These are phyloP conservation scores for Ophidiomyces ophidiicola DNA, from an alignment of 2,329 filamentous ascomycete species.

Conservation along the genomic window DNA sequence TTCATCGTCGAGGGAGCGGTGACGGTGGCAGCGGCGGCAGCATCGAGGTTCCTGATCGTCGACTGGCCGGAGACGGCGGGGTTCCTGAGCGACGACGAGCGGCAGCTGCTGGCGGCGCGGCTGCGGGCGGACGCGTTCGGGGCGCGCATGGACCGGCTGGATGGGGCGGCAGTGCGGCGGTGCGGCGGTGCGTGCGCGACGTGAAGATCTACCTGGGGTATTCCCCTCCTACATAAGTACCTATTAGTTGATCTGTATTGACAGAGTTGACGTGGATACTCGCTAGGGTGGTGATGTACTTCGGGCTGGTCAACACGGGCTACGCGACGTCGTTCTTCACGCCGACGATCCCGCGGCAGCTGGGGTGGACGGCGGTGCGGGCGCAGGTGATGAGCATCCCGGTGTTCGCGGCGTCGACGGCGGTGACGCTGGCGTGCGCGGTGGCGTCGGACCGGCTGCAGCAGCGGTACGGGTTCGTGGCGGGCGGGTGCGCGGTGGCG, in stretches of 20 bases:
- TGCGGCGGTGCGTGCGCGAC: slow-evolving; percentile 39
- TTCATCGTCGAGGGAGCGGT: slow-evolving; percentile 40
- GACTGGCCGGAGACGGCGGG: slow-evolving; percentile 36
- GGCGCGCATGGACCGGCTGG: slow-evolving; percentile 42
- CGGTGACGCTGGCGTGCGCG: slow-evolving; percentile 41
- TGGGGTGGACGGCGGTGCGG: slow-evolving; percentile 44
- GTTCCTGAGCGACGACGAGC: slow-evolving; percentile 39
- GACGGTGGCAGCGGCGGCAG: slow-evolving; percentile 37
- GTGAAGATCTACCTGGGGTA: slow-evolving; percentile 25
- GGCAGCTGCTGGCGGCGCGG: slow-evolving; percentile 32
- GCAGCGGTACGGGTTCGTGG: slow-evolving; percentile 44
- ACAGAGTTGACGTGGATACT: slow-evolving; percentile 12
- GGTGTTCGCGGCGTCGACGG: slow-evolving; percentile 53
- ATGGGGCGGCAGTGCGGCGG: slow-evolving; percentile 34
- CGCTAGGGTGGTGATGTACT: slow-evolving; percentile 45
- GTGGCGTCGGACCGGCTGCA: slow-evolving; percentile 40
- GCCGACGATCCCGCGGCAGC: slow-evolving; percentile 34
- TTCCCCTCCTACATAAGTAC: not conserved
- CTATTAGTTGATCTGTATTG: not conserved
- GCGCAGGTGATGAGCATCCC: slow-evolving; percentile 42
- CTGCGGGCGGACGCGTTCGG: slow-evolving; percentile 34
- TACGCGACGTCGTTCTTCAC: slow-evolving; percentile 36
- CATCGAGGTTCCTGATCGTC: slow-evolving; percentile 40
- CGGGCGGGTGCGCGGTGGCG: slow-evolving; percentile 39
- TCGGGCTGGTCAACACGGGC: slow-evolving; percentile 45